Percentiles rank a stretch among this genome's conserved stretches.
phyloP scores from a whole-genome alignment of 257 asterid species.

The Solanum chmielewskii region DNA sequence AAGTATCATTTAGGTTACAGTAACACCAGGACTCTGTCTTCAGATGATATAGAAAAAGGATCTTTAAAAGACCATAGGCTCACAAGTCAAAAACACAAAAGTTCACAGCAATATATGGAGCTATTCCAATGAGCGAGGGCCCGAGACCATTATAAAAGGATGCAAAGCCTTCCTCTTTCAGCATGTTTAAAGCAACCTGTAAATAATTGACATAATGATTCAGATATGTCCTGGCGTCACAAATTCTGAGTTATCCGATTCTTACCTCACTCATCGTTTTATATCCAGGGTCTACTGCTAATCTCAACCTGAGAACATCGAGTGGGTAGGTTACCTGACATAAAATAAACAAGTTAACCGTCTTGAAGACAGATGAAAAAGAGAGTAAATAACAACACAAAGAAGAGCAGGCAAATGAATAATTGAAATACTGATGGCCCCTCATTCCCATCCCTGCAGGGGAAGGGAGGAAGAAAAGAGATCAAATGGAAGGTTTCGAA shows the following conservation, averaged over 20 bases:
- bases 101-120: slow-evolving; percentile 90
- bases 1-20: not conserved
- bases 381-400: not conserved
- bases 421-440: not conserved
- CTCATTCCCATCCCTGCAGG: not conserved
- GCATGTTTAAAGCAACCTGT: slow-evolving; percentile 82
- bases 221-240: not conserved
- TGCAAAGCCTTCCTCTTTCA: slow-evolving; percentile 82
- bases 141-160: slow-evolving; percentile 91
- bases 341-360: slow-evolving; percentile 3
- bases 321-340: slow-evolving; percentile 84
- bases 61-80: slow-evolving; percentile 36
- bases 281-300: slow-evolving; percentile 88
- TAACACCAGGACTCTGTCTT: not conserved
- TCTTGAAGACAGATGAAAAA: not conserved
- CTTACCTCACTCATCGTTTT: slow-evolving; percentile 81
- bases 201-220: slow-evolving; percentile 4
- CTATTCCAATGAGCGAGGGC: slow-evolving; percentile 92
- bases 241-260: not conserved
- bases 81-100: slow-evolving; percentile 97
- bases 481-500: not conserved
- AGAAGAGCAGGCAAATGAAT: not conserved
- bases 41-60: not conserved
- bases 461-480: not conserved
- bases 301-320: slow-evolving; percentile 80